phyloP scores from a whole-genome alignment of 2,329 filamentous ascomycete genomes.

The Calycina marina region DNA sequence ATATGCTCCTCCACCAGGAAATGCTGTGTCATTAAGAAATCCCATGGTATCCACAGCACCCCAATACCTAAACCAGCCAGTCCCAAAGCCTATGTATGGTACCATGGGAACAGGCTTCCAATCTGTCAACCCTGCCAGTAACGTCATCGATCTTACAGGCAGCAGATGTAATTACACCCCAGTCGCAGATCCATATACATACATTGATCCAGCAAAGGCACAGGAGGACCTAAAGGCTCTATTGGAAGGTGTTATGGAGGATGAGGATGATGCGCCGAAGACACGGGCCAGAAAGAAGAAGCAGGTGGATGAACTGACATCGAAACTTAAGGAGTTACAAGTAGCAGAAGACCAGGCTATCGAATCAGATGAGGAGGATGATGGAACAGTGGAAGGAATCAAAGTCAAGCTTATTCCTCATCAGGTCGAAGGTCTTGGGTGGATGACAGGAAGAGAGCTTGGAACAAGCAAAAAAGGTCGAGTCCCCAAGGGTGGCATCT shows the following conservation, averaged over 20 bases:
- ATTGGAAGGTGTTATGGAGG: slow-evolving; percentile 69
- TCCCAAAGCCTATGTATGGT: slow-evolving; percentile 15
- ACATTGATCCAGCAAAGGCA: slow-evolving; percentile 50
- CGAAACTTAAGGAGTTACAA: slow-evolving; percentile 25
- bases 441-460: slow-evolving; percentile 90
- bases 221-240: slow-evolving; percentile 66
- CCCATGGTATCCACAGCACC: slow-evolving; percentile 10
- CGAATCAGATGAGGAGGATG: slow-evolving; percentile 31
- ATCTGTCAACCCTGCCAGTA: slow-evolving; percentile 15
- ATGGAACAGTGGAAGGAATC: slow-evolving; percentile 61
- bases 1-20: slow-evolving; percentile 2
- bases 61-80: slow-evolving; percentile 20
- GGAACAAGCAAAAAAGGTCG: slow-evolving; percentile 69
- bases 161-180: slow-evolving; percentile 13
- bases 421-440: slow-evolving; percentile 83
- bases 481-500: slow-evolving; percentile 81
- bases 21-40: slow-evolving; percentile 12
- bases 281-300: slow-evolving; percentile 26
- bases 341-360: slow-evolving; percentile 26
- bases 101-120: slow-evolving; percentile 20
- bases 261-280: slow-evolving; percentile 34
- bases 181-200: slow-evolving; percentile 15
- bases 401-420: slow-evolving; percentile 82
- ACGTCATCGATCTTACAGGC: slow-evolving; percentile 21
- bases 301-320: slow-evolving; percentile 17